These are phyloP conservation scores for Microstegium vimineum DNA, from an alignment of 176 grass and related monocot species.

Conservation along the genomic window DNA sequence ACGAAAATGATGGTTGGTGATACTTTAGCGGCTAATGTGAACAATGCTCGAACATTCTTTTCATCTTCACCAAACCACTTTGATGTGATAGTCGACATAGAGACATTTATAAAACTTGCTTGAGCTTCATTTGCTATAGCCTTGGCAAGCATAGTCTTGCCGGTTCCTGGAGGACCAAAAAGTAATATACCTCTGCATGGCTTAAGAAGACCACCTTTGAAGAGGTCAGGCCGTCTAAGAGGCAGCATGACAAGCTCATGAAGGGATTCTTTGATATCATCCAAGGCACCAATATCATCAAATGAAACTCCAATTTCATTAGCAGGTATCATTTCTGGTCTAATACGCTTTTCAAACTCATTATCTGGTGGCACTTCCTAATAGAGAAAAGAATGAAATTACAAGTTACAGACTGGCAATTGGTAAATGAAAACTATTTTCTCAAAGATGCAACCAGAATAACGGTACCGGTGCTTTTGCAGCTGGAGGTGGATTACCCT, in stretches of 20 bases:
- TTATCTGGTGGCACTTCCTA: slow-evolving; percentile 67
- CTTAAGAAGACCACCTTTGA: slow-evolving; percentile 80
- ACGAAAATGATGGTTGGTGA: slow-evolving; percentile 80
- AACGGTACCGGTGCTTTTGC: slow-evolving; percentile 54
- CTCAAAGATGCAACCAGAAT: neutral
- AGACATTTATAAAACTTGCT: slow-evolving; percentile 86
- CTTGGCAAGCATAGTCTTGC: slow-evolving; percentile 86
- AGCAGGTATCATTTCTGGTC: slow-evolving; percentile 81
- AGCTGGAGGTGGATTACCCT: slow-evolving; percentile 42
- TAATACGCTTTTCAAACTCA: slow-evolving; percentile 85
- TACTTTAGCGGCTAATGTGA: slow-evolving; percentile 75
- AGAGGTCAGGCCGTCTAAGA: slow-evolving; percentile 70
- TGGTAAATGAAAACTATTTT: neutral
- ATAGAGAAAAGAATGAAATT: neutral
- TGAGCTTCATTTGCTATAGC: slow-evolving; percentile 86
- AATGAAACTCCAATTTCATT: slow-evolving; percentile 80
- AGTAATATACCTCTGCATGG: slow-evolving; percentile 81
- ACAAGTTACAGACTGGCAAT: neutral
- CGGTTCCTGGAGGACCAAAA: slow-evolving; percentile 78
- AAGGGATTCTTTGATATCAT: slow-evolving; percentile 89
- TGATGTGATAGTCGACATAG: slow-evolving; percentile 79
- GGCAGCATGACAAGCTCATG: slow-evolving; percentile 86
- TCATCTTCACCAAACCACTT: slow-evolving; percentile 93
- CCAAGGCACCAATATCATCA: slow-evolving; percentile 72
- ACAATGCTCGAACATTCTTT: slow-evolving; percentile 79